Base-by-base conservation (phyloP, 257 asterid species). In the Solanum pennellii region DNA sequence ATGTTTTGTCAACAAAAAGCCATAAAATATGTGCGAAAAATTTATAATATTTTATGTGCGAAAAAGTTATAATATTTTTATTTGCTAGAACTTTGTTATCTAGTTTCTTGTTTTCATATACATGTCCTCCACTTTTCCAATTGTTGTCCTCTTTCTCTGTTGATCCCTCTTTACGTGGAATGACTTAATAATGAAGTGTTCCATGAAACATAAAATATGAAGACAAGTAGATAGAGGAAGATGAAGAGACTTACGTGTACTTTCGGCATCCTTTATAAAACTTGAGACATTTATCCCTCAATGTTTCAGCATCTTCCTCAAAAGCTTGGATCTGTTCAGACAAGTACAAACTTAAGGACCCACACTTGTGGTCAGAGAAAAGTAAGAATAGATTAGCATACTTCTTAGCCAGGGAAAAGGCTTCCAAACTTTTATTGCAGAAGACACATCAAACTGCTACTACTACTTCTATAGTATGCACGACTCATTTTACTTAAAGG, bases 191-290 rank as follows among this genome's bases (percentile, higher is more conserved):
- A 79, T 45, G 66, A 79, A 79, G 66, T 5, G 41, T 27, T 16
- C 84, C 84, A 47, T 45, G 84, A 10, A 45, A 79, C 66, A 16
- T 27, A 79, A 76, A 29, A 25, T 25, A 79, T 42, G 27, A 79
- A 79, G 27, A 69, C 41, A 60, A 76, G 68, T 65, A 23, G 15
- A 88, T 49, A 85, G 77, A 89, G 29, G 31, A 74, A 16, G 74
- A 68, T 18, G 6, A 44, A 86, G 84, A 72, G 49, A 86, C 98
- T 93, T 93, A 95, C 98, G 92, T 93, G 92, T 97, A 97, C 90
- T 95, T 97, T 87, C 97, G 94, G 88, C 98, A 94, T 86, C 98
- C 98, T 94, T 95, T 97, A 90, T 93, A 95, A 89, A 97, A 95
- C 92, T 96, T 97, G 62, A 95, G 90, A 82, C 98, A 92, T 91